Evolutionary conservation across 1,139 yeast genomes (phyloP).

Genomic region (Hemisphaericaspora xylanilytica): DNA sequence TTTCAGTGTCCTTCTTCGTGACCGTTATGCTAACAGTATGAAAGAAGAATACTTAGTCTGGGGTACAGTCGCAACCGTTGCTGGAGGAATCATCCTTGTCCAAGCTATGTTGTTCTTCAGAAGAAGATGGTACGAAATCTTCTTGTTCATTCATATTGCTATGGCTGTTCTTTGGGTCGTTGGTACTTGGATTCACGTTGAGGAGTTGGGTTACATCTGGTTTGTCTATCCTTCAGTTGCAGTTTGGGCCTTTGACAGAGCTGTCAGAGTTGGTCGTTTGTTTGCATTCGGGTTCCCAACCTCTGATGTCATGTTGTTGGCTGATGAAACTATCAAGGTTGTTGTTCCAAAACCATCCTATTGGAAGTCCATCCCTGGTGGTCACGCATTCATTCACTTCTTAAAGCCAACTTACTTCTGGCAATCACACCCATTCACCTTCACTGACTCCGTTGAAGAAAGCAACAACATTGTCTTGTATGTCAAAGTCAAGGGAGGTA

Average conservation of each 20-base stretch:
- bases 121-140: conserved; percentile 43
- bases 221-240: conserved; percentile 40
- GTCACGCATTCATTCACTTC: conserved; percentile 52
- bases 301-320: conserved; percentile 32
- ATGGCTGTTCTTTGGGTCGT: conserved; percentile 41
- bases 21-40: conserved; percentile 39
- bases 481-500: conserved; percentile 39
- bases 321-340: conserved; percentile 42
- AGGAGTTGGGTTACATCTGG: conserved; percentile 37
- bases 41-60: conserved; percentile 37
- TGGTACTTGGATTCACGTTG: conserved; percentile 45
- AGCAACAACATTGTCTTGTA: conserved; percentile 25
- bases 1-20: conserved; percentile 31
- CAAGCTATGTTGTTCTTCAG: conserved; percentile 43
- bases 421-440: conserved; percentile 47
- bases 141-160: conserved; percentile 40
- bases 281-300: conserved; percentile 38
- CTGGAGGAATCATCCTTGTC: conserved; percentile 32
- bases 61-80: conserved; percentile 33
- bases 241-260: conserved; percentile 45
- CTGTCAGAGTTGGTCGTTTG: conserved; percentile 33
- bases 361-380: conserved; percentile 48
- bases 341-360: conserved; percentile 38
- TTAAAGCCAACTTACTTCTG: conserved; percentile 34
- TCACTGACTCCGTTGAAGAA: conserved; percentile 24